phyloP scores from a whole-genome alignment of 768 basidiomycete genomes.

The Kwoniella sp. region DNA sequence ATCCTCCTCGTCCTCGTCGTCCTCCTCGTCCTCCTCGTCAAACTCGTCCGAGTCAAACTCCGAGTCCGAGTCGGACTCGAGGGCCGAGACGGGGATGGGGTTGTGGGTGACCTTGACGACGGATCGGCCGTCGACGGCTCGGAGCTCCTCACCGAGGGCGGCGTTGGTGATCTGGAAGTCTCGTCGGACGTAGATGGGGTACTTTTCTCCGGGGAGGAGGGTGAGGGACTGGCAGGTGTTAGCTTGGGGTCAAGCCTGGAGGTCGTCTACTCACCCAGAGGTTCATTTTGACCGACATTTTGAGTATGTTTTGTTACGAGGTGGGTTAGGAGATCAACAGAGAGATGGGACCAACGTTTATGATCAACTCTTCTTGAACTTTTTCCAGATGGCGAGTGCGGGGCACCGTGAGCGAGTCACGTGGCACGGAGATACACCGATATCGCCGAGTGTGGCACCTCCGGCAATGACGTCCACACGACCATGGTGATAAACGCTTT shows the following conservation, averaged over 20 bases:
- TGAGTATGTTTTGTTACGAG: constrained; percentile 10
- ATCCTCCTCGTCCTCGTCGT: constrained; percentile 25
- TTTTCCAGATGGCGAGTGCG: constrained; percentile 1
- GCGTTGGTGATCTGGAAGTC: constrained; percentile 79
- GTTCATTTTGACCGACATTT: constrained; percentile 39
- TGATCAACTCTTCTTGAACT: constrained; percentile 6
- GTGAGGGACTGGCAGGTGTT: constrained; percentile 34
- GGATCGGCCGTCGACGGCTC: constrained; percentile 55
- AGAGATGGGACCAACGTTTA: background rate
- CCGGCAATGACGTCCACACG: constrained; percentile 12
- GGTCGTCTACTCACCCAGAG: constrained; percentile 35
- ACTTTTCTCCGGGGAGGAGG: constrained; percentile 51
- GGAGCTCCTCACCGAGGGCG: constrained; percentile 69
- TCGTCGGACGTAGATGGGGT: constrained; percentile 59
- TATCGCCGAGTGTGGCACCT: constrained; percentile 3
- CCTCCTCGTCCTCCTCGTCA: constrained; percentile 52
- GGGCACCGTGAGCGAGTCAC: background rate
- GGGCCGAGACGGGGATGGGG: constrained; percentile 38
- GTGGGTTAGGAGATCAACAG: background rate
- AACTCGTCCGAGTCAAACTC: constrained; percentile 46
- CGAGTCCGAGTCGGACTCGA: constrained; percentile 36
- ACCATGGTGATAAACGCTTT: too few species aligned
- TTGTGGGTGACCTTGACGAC: constrained; percentile 51
- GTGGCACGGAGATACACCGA: background rate
- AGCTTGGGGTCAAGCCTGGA: background rate